Evolutionary conservation across 768 basidiomycete species (phyloP).

Genomic region (Megacollybia marginata): DNA sequence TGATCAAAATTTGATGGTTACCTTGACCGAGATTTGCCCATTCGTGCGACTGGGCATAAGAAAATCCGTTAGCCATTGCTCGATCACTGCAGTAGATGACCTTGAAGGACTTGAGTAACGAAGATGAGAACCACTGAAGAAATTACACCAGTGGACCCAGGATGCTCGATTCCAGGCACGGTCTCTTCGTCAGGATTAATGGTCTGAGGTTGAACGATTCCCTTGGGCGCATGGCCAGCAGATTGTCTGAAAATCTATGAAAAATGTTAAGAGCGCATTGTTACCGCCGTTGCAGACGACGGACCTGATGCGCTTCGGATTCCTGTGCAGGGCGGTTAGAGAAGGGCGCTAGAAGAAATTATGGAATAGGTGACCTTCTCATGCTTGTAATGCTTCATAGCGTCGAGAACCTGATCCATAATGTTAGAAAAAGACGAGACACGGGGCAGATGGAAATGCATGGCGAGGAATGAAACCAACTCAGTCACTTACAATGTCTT

Average conservation of each 20-base stretch:
- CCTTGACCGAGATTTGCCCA: conserved; percentile 90
- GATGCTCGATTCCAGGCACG: conserved; percentile 81
- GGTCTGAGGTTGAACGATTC: conserved; percentile 55
- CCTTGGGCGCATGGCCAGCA: conserved; percentile 63
- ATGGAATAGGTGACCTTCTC: conserved; percentile 34
- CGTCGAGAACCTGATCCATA: conserved; percentile 59
- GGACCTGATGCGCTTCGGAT: conserved; percentile 81
- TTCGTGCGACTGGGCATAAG: conserved; percentile 64
- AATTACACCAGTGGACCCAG: conserved; percentile 50
- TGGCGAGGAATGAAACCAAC: conserved; percentile 8
- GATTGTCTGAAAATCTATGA: conserved; percentile 67
- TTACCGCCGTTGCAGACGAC: not conserved
- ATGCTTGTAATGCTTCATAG: conserved; percentile 57
- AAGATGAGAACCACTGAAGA: not conserved
- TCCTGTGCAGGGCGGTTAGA: conserved; percentile 23
- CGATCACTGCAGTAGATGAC: conserved; percentile 2
- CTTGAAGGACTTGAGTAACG: not conserved
- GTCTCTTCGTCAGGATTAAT: conserved; percentile 86
- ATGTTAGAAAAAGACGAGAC: conserved; percentile 36
- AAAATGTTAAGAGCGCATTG: not conserved
- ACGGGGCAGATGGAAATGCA: conserved; percentile 43
- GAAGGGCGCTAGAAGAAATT: too few relatives aligned
- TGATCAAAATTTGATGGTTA: too few relatives aligned
- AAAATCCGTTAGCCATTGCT: conserved; percentile 94
- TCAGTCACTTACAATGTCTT: conserved; percentile 30